phyloP scores from a whole-genome alignment of 2,329 filamentous ascomycete genomes.

The Sporothrix euskadiensis region DNA sequence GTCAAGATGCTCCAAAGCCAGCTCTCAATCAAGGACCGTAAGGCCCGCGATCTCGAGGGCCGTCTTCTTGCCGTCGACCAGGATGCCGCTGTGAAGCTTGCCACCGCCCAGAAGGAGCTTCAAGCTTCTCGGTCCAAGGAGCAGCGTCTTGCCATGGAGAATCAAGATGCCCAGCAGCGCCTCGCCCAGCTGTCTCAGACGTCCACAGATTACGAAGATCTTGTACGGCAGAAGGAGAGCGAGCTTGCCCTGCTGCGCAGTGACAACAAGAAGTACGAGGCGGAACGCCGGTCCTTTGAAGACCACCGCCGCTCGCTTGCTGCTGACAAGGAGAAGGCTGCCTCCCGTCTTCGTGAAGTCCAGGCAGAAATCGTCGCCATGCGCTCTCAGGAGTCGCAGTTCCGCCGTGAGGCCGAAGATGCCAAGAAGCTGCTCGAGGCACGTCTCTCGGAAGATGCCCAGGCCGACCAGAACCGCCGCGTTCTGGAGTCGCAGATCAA shows the following conservation, averaged over 20 bases:
- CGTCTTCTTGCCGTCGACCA: constrained; percentile 84
- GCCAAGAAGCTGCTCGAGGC: constrained; percentile 83
- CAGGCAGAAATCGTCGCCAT: constrained; percentile 87
- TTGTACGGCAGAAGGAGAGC: constrained; percentile 90
- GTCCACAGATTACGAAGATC: constrained; percentile 91
- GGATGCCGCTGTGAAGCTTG: constrained; percentile 83
- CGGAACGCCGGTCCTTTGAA: constrained; percentile 75
- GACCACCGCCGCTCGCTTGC: constrained; percentile 72
- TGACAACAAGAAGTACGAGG: constrained; percentile 80
- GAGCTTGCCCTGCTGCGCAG: constrained; percentile 82
- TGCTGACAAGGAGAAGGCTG: constrained; percentile 76
- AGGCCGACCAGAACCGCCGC: constrained; percentile 77
- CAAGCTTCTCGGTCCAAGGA: constrained; percentile 72
- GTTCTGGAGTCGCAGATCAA: constrained; percentile 85
- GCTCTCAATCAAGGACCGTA: constrained; percentile 82
- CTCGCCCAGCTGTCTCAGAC: constrained; percentile 85
- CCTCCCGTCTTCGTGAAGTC: constrained; percentile 74
- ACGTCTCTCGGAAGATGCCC: constrained; percentile 84
- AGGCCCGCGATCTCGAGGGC: constrained; percentile 80
- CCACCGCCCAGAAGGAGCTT: constrained; percentile 75
- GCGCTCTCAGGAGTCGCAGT: constrained; percentile 77
- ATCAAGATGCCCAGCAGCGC: constrained; percentile 78
- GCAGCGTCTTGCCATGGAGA: constrained; percentile 75
- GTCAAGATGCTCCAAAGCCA: constrained; percentile 92
- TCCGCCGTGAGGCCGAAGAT: constrained; percentile 86